Evolutionary conservation across 2,329 filamentous ascomycete genomes (phyloP).

Genomic region (Fusarium chaquense): DNA sequence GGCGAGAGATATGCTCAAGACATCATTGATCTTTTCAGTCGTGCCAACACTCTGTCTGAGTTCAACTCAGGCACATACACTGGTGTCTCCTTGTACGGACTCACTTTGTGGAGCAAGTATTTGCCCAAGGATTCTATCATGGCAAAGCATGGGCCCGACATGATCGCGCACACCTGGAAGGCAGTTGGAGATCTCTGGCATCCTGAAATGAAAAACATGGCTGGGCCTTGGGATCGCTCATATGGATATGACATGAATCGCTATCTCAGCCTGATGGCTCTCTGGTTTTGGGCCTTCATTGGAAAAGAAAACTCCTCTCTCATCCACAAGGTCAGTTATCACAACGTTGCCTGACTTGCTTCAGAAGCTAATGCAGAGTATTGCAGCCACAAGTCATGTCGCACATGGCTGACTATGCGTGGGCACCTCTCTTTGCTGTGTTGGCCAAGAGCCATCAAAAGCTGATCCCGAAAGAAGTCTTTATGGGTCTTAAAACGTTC

Average conservation of each 20-base stretch:
- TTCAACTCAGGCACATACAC: slow-evolving; percentile 74
- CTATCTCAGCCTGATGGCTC: slow-evolving; percentile 68
- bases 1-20: slow-evolving; percentile 68
- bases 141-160: slow-evolving; percentile 61
- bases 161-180: slow-evolving; percentile 67
- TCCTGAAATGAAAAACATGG: slow-evolving; percentile 69
- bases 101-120: slow-evolving; percentile 71
- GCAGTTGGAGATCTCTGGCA: slow-evolving; percentile 67
- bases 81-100: slow-evolving; percentile 69
- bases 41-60: slow-evolving; percentile 68
- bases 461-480: slow-evolving; percentile 58
- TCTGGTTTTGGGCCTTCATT: slow-evolving; percentile 70
- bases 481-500: slow-evolving; percentile 60
- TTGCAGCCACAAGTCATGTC: slow-evolving; percentile 64
- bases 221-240: slow-evolving; percentile 72
- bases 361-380: background rate
- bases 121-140: slow-evolving; percentile 66
- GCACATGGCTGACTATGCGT: slow-evolving; percentile 70
- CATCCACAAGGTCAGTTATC: slow-evolving; percentile 47
- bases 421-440: slow-evolving; percentile 67
- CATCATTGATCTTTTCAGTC: slow-evolving; percentile 68
- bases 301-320: slow-evolving; percentile 60
- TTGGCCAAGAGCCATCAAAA: slow-evolving; percentile 63
- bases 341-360: rapidly evolving
- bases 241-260: slow-evolving; percentile 75